These are phyloP conservation scores for Populus alba DNA, from an alignment of 345 rosid species.

Conservation along the genomic window DNA sequence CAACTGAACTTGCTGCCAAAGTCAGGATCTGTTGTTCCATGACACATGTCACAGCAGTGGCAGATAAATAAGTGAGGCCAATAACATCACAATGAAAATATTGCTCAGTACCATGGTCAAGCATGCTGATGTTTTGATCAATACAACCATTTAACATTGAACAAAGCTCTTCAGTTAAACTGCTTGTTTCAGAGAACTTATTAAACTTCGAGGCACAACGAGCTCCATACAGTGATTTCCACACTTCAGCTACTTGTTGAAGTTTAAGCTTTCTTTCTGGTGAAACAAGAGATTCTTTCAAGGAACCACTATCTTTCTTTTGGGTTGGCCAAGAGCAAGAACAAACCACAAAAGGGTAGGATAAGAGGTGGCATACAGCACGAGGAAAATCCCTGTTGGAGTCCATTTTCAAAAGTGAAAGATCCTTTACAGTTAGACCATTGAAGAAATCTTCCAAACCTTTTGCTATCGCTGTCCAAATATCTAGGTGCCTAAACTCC, in stretches of 20 bases:
- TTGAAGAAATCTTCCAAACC: slow-evolving; percentile 36
- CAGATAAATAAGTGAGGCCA: slow-evolving; percentile 28
- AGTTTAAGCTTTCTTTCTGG: slow-evolving; percentile 24
- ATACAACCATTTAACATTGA: slow-evolving; percentile 27
- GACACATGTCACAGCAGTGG: slow-evolving; percentile 32
- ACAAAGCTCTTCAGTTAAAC: slow-evolving; percentile 33
- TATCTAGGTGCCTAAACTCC: slow-evolving; percentile 23
- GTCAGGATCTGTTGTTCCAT: slow-evolving; percentile 30
- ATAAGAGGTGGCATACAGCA: slow-evolving; percentile 35
- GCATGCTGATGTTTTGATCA: slow-evolving; percentile 21
- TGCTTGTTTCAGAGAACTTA: slow-evolving; percentile 16
- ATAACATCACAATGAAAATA: slow-evolving; percentile 24
- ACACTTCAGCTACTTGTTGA: slow-evolving; percentile 33
- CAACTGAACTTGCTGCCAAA: slow-evolving; percentile 19
- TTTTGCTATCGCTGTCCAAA: slow-evolving; percentile 43
- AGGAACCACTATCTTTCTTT: slow-evolving; percentile 14
- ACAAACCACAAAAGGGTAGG: slow-evolving; percentile 44
- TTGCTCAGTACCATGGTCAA: slow-evolving; percentile 15
- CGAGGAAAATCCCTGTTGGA: slow-evolving; percentile 14
- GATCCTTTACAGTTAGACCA: slow-evolving; percentile 20
- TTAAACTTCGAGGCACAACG: slow-evolving; percentile 23
- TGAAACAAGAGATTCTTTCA: slow-evolving; percentile 20
- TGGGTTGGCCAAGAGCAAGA: slow-evolving; percentile 3
- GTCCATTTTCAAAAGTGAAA: slow-evolving; percentile 19
- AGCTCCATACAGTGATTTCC: slow-evolving; percentile 46